Base-by-base conservation (phyloP, 2,329 filamentous ascomycete genomes). In the Alternaria brassicae region DNA sequence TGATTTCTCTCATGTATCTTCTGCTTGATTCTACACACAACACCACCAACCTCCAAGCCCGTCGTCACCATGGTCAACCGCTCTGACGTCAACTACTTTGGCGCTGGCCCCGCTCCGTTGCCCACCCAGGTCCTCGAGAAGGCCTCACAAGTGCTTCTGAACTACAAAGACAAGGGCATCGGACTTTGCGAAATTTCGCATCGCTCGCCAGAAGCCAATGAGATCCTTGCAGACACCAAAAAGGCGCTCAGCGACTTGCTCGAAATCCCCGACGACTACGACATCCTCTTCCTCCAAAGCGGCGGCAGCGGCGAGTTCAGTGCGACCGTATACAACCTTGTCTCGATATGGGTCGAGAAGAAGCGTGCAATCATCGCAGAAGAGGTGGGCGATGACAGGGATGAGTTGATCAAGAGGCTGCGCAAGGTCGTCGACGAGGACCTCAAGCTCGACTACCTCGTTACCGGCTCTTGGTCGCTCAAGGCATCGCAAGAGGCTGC, bases 101-200 rank as follows among this genome's bases (percentile, higher is more conserved):
- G 93, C 62, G 93, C 94, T 53, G 94, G 94, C 63, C 94, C 94
- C 48, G 93, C 94, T n/a, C 83, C 88, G 30, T 85, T 98, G 17
- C 93, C 93, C 23, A 96, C 91, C 12, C 80, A 86, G 4, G 91
- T 97, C 21, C 86, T 97, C 49, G 88, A 95, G 77, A 84, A 83
- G 42, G 93, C 92, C 50, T 88, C 92, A 1, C 78, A 87, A 74
- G 91, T 91, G 1, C 88, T 98, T 4, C 79, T 96, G 65, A 91
- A 97, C 83, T 96, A 88, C 82, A 83, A 94, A 45, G 83, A 86
- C 76, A 91, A 88, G 37, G 94, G 94, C 58, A 84, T 97, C 54
- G 93, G 93, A 52, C 85, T 97, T 41, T 92, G 91, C 63, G 94
- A 98, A 79, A 92, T 96, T 77, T 94, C 91, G 9, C 94, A 98